phyloP scores from a whole-genome alignment of 139 green algal species.

The Chlorella sp. region DNA sequence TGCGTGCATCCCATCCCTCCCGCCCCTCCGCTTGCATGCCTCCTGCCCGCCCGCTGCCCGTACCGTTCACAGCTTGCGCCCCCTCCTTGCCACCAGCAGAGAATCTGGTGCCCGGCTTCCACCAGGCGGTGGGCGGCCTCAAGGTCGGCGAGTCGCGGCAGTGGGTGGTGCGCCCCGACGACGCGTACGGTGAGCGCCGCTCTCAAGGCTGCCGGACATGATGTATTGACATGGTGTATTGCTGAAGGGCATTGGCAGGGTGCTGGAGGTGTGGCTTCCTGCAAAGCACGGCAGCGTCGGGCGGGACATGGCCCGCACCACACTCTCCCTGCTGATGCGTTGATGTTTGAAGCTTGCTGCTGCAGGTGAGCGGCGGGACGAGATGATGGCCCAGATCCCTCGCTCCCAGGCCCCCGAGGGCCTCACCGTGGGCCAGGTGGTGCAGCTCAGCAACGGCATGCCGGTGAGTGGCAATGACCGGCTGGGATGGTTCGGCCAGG shows the following conservation, averaged over 20 bases:
- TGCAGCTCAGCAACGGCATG: constrained; percentile 67
- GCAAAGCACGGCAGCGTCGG: background rate
- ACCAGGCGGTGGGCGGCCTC: constrained; percentile 71
- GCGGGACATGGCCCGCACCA: too few species aligned
- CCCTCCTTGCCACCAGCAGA: too few species aligned
- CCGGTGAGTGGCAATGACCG: constrained; percentile 18
- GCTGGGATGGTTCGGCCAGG: too few species aligned
- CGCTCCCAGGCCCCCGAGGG: constrained; percentile 52
- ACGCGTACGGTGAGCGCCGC: constrained; percentile 53
- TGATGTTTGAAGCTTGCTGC: too few species aligned
- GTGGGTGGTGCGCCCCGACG: constrained; percentile 48
- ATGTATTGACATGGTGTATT: too few species aligned
- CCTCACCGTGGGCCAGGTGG: constrained; percentile 53
- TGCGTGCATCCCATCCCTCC: too few species aligned
- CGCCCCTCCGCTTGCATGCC: too few species aligned
- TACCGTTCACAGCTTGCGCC: too few species aligned
- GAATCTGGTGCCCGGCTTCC: constrained; percentile 71
- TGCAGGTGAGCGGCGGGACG: constrained; percentile 38
- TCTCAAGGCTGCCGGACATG: background rate
- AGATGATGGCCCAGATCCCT: constrained; percentile 56
- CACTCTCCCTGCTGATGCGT: background rate
- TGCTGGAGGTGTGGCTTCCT: too few species aligned
- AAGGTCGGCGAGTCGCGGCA: constrained; percentile 61
- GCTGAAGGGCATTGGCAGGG: too few species aligned
- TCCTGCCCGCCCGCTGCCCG: too few species aligned